Evolutionary conservation across 768 basidiomycete genomes (phyloP).

Genomic region (Hericium coralloides): DNA sequence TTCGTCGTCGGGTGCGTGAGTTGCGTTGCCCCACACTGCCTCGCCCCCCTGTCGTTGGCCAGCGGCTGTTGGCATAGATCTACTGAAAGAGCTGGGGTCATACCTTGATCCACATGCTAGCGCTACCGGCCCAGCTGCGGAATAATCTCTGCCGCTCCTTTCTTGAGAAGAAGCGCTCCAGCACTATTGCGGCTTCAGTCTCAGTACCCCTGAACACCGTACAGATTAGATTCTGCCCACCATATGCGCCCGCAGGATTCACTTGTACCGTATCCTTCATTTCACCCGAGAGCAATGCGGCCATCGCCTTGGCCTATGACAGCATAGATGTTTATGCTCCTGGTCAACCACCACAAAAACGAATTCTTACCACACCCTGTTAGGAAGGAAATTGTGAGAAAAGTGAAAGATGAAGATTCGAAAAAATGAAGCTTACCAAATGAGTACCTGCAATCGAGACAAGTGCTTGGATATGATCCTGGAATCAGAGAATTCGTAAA

Average conservation of each 20-base stretch:
- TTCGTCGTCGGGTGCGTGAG: conserved; percentile 75
- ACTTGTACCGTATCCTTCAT: conserved; percentile 91
- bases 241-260: conserved; percentile 73
- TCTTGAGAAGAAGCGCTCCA: conserved; percentile 85
- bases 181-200: conserved; percentile 32
- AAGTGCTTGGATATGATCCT: conserved; percentile 82
- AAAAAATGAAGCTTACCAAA: conserved; percentile 39
- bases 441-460: conserved; percentile 83
- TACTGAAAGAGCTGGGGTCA: not conserved
- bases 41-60: conserved; percentile 57
- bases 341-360: not conserved
- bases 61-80: not conserved
- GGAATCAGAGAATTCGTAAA: not conserved
- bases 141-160: conserved; percentile 85
- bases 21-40: conserved; percentile 71
- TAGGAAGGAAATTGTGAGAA: not conserved
- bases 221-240: conserved; percentile 24
- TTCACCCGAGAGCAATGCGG: conserved; percentile 91
- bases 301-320: conserved; percentile 82
- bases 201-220: not conserved
- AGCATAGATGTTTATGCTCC: not conserved
- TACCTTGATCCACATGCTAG: conserved; percentile 91
- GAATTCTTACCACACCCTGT: conserved; percentile 62
- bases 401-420: not conserved
- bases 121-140: conserved; percentile 91